Evolutionary conservation across 495 filamentous ascomycete genomes (phyloP).

Genomic region (Penicillium psychrofluorescens): DNA sequence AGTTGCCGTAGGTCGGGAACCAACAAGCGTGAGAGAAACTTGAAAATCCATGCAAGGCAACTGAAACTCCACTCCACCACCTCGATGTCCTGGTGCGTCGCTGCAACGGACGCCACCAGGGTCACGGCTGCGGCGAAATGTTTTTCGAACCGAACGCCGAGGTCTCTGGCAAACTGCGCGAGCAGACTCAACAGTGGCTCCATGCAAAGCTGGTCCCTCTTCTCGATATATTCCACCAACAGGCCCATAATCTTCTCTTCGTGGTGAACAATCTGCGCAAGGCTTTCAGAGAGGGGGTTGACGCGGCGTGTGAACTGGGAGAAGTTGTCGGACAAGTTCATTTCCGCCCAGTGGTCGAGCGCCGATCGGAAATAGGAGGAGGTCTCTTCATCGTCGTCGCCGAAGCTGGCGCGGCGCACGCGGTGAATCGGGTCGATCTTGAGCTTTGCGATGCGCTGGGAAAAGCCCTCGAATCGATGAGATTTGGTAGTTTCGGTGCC

Average conservation of each 20-base stretch:
- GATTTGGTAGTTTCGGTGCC: slow-evolving; percentile 69
- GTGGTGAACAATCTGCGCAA: slow-evolving; percentile 85
- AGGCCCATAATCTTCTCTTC: slow-evolving; percentile 74
- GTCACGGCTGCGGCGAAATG: slow-evolving; percentile 68
- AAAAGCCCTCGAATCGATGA: slow-evolving; percentile 88
- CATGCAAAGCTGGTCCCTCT: slow-evolving; percentile 63
- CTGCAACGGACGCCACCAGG: slow-evolving; percentile 58
- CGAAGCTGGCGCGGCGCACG: slow-evolving; percentile 74
- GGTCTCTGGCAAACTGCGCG: slow-evolving; percentile 84
- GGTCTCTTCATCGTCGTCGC: slow-evolving; percentile 59
- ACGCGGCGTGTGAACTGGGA: slow-evolving; percentile 65
- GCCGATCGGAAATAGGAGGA: slow-evolving; percentile 76
- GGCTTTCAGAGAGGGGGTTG: slow-evolving; percentile 71
- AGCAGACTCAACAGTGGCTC: slow-evolving; percentile 82
- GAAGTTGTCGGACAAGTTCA: slow-evolving; percentile 80
- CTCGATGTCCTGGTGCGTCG: slow-evolving; percentile 58
- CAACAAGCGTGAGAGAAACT: slow-evolving; percentile 82
- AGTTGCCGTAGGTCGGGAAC: slow-evolving; percentile 79
- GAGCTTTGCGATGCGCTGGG: slow-evolving; percentile 84
- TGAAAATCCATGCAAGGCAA: slow-evolving; percentile 92
- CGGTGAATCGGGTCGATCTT: slow-evolving; percentile 87
- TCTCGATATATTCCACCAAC: slow-evolving; percentile 70
- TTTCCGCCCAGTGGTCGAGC: slow-evolving; percentile 80
- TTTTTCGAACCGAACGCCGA: slow-evolving; percentile 81
- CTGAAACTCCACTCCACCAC: slow-evolving; percentile 96